These are phyloP conservation scores for Fragaria iinumae DNA, from an alignment of 306 rosid genomes.

Conservation along the genomic window DNA sequence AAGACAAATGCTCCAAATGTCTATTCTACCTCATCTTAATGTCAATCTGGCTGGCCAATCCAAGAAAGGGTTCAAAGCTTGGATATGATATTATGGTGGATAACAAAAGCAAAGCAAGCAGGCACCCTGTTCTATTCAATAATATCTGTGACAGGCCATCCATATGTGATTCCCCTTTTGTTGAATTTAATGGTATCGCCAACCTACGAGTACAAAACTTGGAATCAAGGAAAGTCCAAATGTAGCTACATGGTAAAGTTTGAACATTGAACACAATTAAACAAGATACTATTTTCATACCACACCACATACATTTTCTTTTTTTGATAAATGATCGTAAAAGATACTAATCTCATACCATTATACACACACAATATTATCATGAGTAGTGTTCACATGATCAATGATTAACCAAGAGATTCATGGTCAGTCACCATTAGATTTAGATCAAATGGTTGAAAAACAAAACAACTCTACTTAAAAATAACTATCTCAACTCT, in stretches of 20 bases:
- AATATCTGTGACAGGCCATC: not conserved
- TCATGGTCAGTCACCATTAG: too few relatives aligned
- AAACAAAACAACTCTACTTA: too few relatives aligned
- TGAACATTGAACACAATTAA: not conserved
- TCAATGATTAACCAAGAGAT: too few relatives aligned
- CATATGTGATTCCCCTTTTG: not conserved
- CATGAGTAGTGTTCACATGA: too few relatives aligned
- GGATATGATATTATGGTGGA: not conserved
- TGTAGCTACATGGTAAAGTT: not conserved
- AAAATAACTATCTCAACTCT: too few relatives aligned
- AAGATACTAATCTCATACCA: too few relatives aligned
- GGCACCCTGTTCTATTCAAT: not conserved
- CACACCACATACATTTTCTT: too few relatives aligned
- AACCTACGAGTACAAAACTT: not conserved
- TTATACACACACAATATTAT: too few relatives aligned
- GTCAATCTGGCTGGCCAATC: conserved; percentile 11
- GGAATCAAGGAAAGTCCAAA: not conserved
- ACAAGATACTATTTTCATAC: too few relatives aligned
- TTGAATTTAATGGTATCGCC: not conserved
- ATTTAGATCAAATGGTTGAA: too few relatives aligned
- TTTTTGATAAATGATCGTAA: too few relatives aligned
- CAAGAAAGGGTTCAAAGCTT: not conserved
- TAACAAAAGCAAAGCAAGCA: not conserved
- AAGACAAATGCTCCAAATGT: conserved; percentile 1
- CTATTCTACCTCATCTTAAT: not conserved